Evolutionary conservation across 371 early-diverging fungal species (phyloP), one percentile per base, ranked within the genome.

Genomic region (Dinochytrium kinnereticum): DNA sequence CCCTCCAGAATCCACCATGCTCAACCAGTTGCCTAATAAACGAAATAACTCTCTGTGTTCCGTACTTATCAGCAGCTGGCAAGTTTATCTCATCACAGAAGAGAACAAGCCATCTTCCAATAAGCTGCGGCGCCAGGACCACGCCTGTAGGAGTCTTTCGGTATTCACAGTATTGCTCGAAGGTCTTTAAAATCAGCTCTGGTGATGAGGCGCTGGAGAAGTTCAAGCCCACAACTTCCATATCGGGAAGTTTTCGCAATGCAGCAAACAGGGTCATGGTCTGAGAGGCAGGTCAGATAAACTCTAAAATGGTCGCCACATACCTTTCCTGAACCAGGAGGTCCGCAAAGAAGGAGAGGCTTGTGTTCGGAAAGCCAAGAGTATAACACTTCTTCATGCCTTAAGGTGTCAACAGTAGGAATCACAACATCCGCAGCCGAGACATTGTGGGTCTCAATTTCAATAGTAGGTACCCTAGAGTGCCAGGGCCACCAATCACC

Each of bases 61-160:
- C 96, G 73, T 98, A 99, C 77, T 94, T 92, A 86, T 99, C 99
- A 21, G 87, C 86, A 2, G 96, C 93, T 0, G 98, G 98, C 80
- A 99, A 86, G 78, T 99, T 99, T 82, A 99, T 96, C 87, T 99
- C 99, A 83, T 99, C 99, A 82, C 99, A 98, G 82, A 99, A 99
- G 28, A 99, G 88, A 19, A 99, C 98, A 33, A 99, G 88, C 98
- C 98, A 98, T 38, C 94, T 89, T 44, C 96, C 96, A 51, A 93
- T 86, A 70, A 90, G 83, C 0, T 88, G 81, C 24, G 99, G 99
- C 0, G 96, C 89, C 67, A 98, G 76, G 21, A 97, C 88, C 37
- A 94, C 89, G 66, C 98, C 98, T 61, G 90, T 91, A 24, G 98
- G 94, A 24, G 97, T 96, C 87, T 96, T 96, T 64, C 96, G 91